Evolutionary conservation across 1,139 yeast species (phyloP).

Genomic region (Keqinozyma sinolaborantium): DNA sequence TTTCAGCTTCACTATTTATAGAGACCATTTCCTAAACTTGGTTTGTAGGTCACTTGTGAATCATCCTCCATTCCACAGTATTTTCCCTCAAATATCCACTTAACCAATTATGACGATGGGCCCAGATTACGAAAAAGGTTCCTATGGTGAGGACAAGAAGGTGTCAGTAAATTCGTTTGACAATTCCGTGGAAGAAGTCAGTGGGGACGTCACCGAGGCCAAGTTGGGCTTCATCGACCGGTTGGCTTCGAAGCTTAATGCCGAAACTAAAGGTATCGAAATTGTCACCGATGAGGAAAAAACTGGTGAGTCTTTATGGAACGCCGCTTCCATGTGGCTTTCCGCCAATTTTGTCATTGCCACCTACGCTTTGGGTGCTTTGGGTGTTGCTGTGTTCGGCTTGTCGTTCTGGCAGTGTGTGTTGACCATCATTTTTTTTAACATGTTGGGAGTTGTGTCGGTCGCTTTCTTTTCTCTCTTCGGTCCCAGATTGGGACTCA

Average conservation of each 20-base stretch:
- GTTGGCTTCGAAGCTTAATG: constrained; percentile 37
- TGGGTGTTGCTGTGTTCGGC: constrained; percentile 59
- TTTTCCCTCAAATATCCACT: no score
- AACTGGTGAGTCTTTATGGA: constrained; percentile 56
- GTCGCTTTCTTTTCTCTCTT: constrained; percentile 82
- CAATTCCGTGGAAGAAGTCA: constrained; percentile 28
- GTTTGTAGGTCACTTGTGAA: no score
- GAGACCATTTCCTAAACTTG: background rate
- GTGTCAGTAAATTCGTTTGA: constrained; percentile 26
- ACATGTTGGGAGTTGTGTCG: constrained; percentile 65
- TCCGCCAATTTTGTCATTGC: constrained; percentile 90
- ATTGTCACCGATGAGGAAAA: constrained; percentile 66
- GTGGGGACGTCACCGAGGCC: constrained; percentile 14
- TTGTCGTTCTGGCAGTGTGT: constrained; percentile 66
- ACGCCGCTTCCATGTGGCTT: constrained; percentile 89
- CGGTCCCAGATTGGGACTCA: constrained; percentile 81
- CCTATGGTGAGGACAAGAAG: constrained; percentile 4
- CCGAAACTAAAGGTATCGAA: constrained; percentile 70
- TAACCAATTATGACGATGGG: constrained; percentile 5
- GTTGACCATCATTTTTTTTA: constrained; percentile 66
- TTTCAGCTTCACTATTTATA: background rate
- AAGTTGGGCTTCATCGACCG: constrained; percentile 18
- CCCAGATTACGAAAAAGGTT: constrained; percentile 7
- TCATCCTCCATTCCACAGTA: background rate
- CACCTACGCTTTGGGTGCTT: constrained; percentile 75